Conservation (phyloP, 176 grass and related monocot species). For the Eremochloa ophiuroides region DNA sequence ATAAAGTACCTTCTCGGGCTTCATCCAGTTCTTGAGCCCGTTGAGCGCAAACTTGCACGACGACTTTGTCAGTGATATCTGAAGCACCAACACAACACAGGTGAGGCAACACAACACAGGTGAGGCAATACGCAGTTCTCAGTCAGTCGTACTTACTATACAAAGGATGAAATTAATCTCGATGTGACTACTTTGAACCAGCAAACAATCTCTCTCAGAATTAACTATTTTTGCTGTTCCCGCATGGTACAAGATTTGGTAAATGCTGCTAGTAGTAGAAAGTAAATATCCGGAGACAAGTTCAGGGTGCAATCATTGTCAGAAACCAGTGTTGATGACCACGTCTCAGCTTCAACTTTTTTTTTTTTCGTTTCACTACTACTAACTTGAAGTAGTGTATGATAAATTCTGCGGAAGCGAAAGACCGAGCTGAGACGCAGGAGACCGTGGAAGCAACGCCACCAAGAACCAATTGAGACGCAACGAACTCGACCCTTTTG, state of each 20-base stretch:
- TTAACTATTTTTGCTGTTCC: not conserved
- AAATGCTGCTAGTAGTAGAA: too few species aligned
- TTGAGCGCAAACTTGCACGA: conserved; percentile 67
- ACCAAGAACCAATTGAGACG: not conserved
- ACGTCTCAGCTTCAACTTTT: too few species aligned
- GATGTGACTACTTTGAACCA: not conserved
- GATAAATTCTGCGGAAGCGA: not conserved
- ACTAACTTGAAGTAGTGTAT: too few species aligned
- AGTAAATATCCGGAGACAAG: too few species aligned
- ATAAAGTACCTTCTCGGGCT: conserved; percentile 66
- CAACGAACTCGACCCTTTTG: not conserved
- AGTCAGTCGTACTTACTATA: not conserved
- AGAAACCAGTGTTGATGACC: too few species aligned
- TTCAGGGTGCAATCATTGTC: too few species aligned
- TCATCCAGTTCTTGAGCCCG: conserved; percentile 79
- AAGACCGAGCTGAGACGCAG: not conserved
- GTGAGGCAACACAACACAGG: not conserved
- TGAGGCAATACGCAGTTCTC: not conserved
- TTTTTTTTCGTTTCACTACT: too few species aligned
- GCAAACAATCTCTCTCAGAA: not conserved
- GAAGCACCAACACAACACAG: not conserved
- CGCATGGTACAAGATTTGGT: too few species aligned
- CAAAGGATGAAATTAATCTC: not conserved
- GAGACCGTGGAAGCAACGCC: conserved; percentile 1
- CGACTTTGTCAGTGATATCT: conserved; percentile 64